These are phyloP conservation scores for Teunomyces pallodes DNA, from an alignment of 805 yeast genomes.

Conservation along the genomic window DNA sequence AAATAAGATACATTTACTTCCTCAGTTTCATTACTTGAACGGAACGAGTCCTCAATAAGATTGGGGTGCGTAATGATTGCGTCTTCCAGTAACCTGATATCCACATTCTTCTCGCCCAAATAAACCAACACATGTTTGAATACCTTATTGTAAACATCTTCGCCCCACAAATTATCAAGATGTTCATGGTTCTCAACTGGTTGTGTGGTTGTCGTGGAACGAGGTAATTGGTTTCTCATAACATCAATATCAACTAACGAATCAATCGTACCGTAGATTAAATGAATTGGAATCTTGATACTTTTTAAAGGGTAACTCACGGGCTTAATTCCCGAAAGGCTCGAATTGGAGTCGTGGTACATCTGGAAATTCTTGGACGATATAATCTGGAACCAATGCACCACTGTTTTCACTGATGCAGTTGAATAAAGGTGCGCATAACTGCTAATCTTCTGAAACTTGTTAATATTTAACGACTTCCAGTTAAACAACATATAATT, in stretches of 20 bases:
- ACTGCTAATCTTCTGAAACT: conserved; percentile 71
- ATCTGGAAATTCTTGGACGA: conserved; percentile 75
- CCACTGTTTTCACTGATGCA: conserved; percentile 54
- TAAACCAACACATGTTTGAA: conserved; percentile 29
- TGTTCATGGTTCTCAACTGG: conserved; percentile 79
- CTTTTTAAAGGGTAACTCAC: conserved; percentile 39
- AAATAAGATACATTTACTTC: conserved; percentile 4
- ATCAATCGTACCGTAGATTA: conserved; percentile 78
- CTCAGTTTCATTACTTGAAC: not conserved
- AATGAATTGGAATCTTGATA: conserved; percentile 61
- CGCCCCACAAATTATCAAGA: conserved; percentile 87
- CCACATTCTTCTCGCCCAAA: conserved; percentile 11
- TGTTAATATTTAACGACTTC: conserved; percentile 68
- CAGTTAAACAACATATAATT: conserved; percentile 74
- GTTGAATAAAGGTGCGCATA: conserved; percentile 89
- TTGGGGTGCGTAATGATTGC: not conserved
- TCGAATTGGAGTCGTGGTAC: conserved; percentile 62
- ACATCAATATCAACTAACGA: conserved; percentile 83
- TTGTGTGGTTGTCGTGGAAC: conserved; percentile 43
- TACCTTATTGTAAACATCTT: conserved; percentile 45
- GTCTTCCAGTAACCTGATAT: not conserved
- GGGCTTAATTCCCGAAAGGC: conserved; percentile 28
- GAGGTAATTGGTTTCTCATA: conserved; percentile 68
- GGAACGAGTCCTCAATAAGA: not conserved
- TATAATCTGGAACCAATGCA: conserved; percentile 54